Evolutionary conservation across 345 rosid species (phyloP).

Genomic region (Cochlearia excelsa): DNA sequence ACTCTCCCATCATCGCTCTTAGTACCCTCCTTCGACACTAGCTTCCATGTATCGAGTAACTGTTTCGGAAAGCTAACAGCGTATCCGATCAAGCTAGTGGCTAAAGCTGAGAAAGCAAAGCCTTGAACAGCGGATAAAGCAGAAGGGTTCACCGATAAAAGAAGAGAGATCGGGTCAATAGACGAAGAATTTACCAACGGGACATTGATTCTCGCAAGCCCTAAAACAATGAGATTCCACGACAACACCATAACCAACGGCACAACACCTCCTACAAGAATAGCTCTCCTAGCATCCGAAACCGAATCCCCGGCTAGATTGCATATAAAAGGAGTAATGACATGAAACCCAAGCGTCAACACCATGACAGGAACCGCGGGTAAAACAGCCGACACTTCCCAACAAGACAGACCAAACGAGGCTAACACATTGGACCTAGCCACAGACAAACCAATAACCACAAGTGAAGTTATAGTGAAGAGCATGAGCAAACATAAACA

Average conservation of each 20-base stretch:
- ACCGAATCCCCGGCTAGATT: constrained; percentile 67
- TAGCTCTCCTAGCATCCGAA: constrained; percentile 64
- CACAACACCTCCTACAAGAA: constrained; percentile 66
- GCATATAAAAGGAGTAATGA: constrained; percentile 84
- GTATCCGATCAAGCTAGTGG: constrained; percentile 84
- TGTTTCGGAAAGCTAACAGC: constrained; percentile 86
- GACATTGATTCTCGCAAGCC: constrained; percentile 55
- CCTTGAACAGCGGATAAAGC: constrained; percentile 85
- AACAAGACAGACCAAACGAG: constrained; percentile 57
- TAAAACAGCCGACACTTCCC: constrained; percentile 59
- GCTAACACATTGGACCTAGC: constrained; percentile 62
- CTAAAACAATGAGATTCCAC: constrained; percentile 89
- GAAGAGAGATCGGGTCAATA: constrained; percentile 68
- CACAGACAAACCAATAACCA: constrained; percentile 64
- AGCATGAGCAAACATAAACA: constrained; percentile 68
- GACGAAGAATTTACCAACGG: constrained; percentile 34
- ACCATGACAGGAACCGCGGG: constrained; percentile 85
- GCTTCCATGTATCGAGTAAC: constrained; percentile 61
- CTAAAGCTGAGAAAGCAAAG: constrained; percentile 84
- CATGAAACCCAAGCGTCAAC: constrained; percentile 87
- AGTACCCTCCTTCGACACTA: constrained; percentile 36
- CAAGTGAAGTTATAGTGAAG: constrained; percentile 66
- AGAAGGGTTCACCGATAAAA: constrained; percentile 80
- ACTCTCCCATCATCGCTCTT: constrained; percentile 40
- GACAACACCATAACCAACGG: constrained; percentile 80